These are phyloP conservation scores for Actinomortierella wolfii DNA, from an alignment of 371 early-diverging fungal genomes.

Conservation along the genomic window DNA sequence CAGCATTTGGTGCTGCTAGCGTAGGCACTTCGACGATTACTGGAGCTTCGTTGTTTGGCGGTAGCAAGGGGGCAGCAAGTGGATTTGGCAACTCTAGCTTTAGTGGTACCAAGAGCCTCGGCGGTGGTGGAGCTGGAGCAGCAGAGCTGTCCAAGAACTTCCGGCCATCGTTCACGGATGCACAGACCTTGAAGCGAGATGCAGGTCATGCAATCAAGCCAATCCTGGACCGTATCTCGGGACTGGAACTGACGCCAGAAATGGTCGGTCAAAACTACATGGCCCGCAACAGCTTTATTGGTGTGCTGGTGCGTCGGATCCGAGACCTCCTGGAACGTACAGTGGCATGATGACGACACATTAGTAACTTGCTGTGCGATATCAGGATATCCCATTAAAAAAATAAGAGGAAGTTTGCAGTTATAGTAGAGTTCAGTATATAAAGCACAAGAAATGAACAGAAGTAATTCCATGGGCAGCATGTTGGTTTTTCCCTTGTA, in stretches of 20 bases:
- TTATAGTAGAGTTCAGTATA: no score
- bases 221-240: conserved; percentile 42
- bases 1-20: conserved; percentile 23
- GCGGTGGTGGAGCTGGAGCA: conserved; percentile 6
- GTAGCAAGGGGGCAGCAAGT: no score
- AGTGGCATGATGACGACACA: conserved; percentile 7
- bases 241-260: conserved; percentile 48
- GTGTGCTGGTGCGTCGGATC: conserved; percentile 53
- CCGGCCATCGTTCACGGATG: conserved; percentile 48
- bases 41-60: neutral
- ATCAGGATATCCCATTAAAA: no score
- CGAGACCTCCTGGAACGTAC: conserved; percentile 50
- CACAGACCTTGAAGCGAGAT: conserved; percentile 51
- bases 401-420: no score
- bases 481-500: no score
- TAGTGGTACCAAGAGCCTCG: no score
- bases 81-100: no score
- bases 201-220: conserved; percentile 53
- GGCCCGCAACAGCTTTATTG: conserved; percentile 55
- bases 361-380: no score
- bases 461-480: no score
- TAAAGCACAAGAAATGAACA: no score
- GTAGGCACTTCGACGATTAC: conserved; percentile 12
- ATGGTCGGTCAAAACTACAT: conserved; percentile 41
- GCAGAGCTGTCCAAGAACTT: conserved; percentile 43